phyloP scores from a whole-genome alignment of 148 eudicot genomes.

The Rhododendron kiyosumense region DNA sequence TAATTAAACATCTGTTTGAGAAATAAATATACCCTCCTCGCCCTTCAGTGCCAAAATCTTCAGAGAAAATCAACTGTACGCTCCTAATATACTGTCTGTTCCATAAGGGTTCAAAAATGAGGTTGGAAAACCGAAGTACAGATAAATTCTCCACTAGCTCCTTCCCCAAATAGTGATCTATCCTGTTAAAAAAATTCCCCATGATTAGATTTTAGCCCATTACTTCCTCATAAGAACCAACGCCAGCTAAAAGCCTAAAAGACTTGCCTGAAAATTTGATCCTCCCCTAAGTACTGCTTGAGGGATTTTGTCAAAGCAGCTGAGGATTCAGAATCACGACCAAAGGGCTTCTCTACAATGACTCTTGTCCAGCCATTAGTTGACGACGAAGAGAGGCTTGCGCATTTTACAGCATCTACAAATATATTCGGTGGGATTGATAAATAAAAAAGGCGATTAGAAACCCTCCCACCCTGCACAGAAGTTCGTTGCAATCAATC shows the following conservation, averaged over 20 bases:
- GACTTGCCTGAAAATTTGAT: conserved; percentile 84
- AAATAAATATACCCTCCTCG: conserved; percentile 80
- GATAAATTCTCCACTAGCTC: conserved; percentile 96
- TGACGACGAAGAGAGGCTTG: conserved; percentile 85
- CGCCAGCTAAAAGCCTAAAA: background rate
- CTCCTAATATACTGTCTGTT: conserved; percentile 93
- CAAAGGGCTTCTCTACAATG: conserved; percentile 98
- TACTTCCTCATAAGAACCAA: background rate
- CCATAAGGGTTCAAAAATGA: conserved; percentile 96
- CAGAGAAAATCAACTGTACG: conserved; percentile 90
- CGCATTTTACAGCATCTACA: conserved; percentile 81
- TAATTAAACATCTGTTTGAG: background rate
- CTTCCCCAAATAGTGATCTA: conserved; percentile 95
- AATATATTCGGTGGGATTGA: conserved; percentile 97
- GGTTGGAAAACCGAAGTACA: conserved; percentile 96
- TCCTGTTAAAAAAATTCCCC: conserved; percentile 39
- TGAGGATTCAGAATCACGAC: conserved; percentile 95
- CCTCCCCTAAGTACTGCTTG: conserved; percentile 80
- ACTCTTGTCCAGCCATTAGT: conserved; percentile 92
- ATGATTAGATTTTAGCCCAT: background rate
- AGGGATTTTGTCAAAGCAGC: conserved; percentile 85
- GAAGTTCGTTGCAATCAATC: conserved; percentile 6
- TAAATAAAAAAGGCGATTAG: conserved; percentile 92
- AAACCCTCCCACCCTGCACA: conserved; percentile 67
- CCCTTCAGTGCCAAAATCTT: conserved; percentile 99